These are phyloP conservation scores for Pythium periplocum DNA, from an alignment of 352 stramenopile species.

Conservation along the genomic window DNA sequence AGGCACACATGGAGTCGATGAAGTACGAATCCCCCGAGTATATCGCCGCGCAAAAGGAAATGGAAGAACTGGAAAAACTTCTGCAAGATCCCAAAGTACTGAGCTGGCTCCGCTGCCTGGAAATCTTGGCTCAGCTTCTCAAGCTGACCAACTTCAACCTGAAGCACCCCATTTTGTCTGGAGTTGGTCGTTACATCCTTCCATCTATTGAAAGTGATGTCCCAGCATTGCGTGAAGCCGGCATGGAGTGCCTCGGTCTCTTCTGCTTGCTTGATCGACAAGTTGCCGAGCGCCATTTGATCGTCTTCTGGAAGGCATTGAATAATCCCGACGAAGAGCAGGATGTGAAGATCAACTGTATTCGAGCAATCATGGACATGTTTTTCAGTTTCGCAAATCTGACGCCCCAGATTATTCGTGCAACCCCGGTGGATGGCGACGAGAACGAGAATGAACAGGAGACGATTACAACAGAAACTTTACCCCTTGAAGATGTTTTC, in stretches of 20 bases:
- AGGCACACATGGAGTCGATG: slow-evolving; percentile 47
- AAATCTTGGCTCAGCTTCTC: slow-evolving; percentile 68
- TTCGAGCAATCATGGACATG: slow-evolving; percentile 68
- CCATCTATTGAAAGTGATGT: slow-evolving; percentile 76
- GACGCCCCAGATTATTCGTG: slow-evolving; percentile 39
- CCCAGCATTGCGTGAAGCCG: slow-evolving; percentile 58
- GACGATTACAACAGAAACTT: slow-evolving; percentile 20
- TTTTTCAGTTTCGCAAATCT: slow-evolving; percentile 57
- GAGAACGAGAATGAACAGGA: slow-evolving; percentile 14
- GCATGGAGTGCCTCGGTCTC: slow-evolving; percentile 68
- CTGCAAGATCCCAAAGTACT: slow-evolving; percentile 71
- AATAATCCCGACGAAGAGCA: slow-evolving; percentile 76
- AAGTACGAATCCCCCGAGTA: slow-evolving; percentile 60
- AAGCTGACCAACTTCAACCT: slow-evolving; percentile 66
- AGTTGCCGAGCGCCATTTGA: slow-evolving; percentile 58
- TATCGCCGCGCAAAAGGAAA: slow-evolving; percentile 51
- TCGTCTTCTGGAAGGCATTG: slow-evolving; percentile 75
- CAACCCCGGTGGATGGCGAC: slow-evolving; percentile 10
- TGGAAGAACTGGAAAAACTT: slow-evolving; percentile 55
- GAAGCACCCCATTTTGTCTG: slow-evolving; percentile 56
- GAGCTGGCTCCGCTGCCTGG: slow-evolving; percentile 62
- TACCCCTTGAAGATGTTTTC: slow-evolving; percentile 57
- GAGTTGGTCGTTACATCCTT: slow-evolving; percentile 69
- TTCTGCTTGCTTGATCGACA: slow-evolving; percentile 68
- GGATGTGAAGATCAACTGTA: slow-evolving; percentile 74